Evolutionary conservation across 306 rosid genomes (phyloP), one percentile per base, ranked within the genome.

Genomic region (Lotus japonicus): DNA sequence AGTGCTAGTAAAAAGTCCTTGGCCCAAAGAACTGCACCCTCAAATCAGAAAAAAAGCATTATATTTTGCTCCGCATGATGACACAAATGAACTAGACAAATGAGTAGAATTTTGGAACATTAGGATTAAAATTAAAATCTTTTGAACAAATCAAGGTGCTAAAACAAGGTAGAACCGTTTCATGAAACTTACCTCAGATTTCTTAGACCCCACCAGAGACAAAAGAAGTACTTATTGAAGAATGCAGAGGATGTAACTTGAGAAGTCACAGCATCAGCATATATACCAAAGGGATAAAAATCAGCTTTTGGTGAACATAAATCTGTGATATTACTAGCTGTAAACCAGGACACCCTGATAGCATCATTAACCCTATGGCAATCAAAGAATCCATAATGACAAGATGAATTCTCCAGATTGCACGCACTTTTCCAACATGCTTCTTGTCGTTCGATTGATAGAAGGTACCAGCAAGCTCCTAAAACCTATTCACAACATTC

Each of bases 401-500:
- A 88, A n/a, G n/a, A n/a, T 31, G 77, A 53, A 33, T 70, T 76
- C 63, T 85, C 84, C 55, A 65, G 7, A 55, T 57, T 55, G 44
- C 99, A 94, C 0, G 77, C 87, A 26, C 81, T 81, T 85, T 85
- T 88, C 97, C 97, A 94, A 52, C 97, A 94, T 33, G 96, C 89
- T 81, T 94, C 99, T 77, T 90, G 90, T 55, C 99, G 78, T 65
- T 90, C 97, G 1, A 88, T 64, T 9, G 96, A 82, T 59, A 90
- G 85, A 73, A 90, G 92, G 77, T 94, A 94, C 95, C 97, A 94
- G 61, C 90, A 88, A 79, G 99, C 92, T 70, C 96, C 99, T 83
- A 90, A 76, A 88, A 89, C 85, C 99, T 88, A 71, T 80, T 69
- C 5, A 52, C 9, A 31, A 68, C 46, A 26, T 58, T 68, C 36